Evolutionary conservation across 108 stramenopile genomes (phyloP), one percentile per base, ranked within the genome.

Genomic region (Schizochytrium sp.): DNA sequence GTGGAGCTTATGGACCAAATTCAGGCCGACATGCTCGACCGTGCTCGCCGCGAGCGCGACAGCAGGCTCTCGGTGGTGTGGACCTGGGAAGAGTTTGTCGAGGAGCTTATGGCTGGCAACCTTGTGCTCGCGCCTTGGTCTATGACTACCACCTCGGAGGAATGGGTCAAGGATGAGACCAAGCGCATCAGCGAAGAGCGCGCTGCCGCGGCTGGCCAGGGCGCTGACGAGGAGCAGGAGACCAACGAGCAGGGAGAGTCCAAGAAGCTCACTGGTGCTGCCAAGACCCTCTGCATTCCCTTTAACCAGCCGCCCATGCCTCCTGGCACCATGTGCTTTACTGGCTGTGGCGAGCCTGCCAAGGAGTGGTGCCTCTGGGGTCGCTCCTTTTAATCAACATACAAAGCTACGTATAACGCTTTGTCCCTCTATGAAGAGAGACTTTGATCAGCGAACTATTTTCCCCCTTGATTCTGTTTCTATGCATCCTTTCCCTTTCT

Each of bases 291-390:
- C 59, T 99, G 99, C 90, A 97, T 98, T 64, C 99, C 99, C 12
- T 97, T 98, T 61, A 94, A 96, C 45, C 98, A 99, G 96, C 97
- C 98, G 46, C 97, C 97, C 72, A 92, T 99, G 45, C 96, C 96
- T 13, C 94, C 95, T 61, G 98, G 99, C 2, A 98, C 95, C 57
- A 97, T 95, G 91, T 99, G 99, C 94, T 97, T 99, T 93, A 96
- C 97, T 44, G 97, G 96, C 91, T 46, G 50, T 40, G 98, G 98
- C 3, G 91, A 95, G 92, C 95, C 94, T 13, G 99, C 99, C 45
- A 98, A 95, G 7, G 97, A 97, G 92, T 99, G 99, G 98, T 95
- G 97, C 15, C 94, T 99, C 41, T 99, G 99, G 98, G 99, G 99
- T 53, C 95, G 98, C 17, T 98, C 97, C 17, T 99, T 99, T 89